Percentiles rank a stretch among this genome's conserved stretches.
Conservation (phyloP, 352 stramenopile genomes). For the Globisporangium paroecandrum region DNA sequence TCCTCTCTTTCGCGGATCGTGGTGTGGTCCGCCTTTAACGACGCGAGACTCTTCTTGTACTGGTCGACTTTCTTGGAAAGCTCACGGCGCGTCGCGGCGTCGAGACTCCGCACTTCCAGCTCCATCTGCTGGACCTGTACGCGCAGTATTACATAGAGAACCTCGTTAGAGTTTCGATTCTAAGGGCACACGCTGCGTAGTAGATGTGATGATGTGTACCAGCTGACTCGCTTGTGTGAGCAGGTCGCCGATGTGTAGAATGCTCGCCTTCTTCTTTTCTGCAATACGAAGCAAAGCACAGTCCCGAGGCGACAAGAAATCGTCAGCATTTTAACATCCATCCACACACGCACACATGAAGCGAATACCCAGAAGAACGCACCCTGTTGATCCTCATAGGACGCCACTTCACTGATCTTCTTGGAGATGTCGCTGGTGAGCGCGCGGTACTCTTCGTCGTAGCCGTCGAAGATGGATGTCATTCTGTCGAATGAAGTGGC, state of each 20-base stretch:
- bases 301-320: not conserved
- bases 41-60: slow-evolving; percentile 88
- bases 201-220: slow-evolving; percentile 28
- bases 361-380: not conserved
- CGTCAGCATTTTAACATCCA: not conserved
- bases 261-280: slow-evolving; percentile 87
- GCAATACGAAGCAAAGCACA: not conserved
- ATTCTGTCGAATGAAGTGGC: slow-evolving; percentile 36
- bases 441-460: slow-evolving; percentile 86
- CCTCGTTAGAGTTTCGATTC: not conserved
- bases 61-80: slow-evolving; percentile 88
- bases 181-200: not conserved
- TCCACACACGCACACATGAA: not conserved
- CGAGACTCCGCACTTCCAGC: slow-evolving; percentile 81
- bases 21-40: slow-evolving; percentile 75
- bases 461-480: slow-evolving; percentile 88
- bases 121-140: slow-evolving; percentile 86
- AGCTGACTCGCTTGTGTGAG: slow-evolving; percentile 81
- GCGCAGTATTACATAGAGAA: not conserved
- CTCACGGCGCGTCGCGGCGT: slow-evolving; percentile 73
- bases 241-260: slow-evolving; percentile 72
- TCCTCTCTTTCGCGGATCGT: slow-evolving; percentile 82
- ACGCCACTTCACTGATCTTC: slow-evolving; percentile 85
- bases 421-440: slow-evolving; percentile 85
- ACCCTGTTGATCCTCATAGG: slow-evolving; percentile 84